A percentile compares a stretch with the other conserved stretches of the same genome.
phyloP scores from a whole-genome alignment of 495 filamentous ascomycete species.

The Podospora anserina region DNA sequence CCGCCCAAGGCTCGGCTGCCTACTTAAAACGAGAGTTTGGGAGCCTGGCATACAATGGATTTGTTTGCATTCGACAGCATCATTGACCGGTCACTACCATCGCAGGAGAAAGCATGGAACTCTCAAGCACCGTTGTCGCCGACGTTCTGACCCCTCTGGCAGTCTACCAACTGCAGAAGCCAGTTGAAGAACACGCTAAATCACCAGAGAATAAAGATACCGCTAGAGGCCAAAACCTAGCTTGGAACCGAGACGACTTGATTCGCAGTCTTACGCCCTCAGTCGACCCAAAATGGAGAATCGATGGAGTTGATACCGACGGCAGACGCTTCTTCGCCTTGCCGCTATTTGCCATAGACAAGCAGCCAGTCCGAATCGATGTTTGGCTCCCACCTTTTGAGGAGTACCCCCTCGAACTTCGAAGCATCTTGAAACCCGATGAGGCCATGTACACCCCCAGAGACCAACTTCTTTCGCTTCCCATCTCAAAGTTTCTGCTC shows the following conservation, averaged over 20 bases:
- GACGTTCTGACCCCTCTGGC: conserved; percentile 29
- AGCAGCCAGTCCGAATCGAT: conserved; percentile 41
- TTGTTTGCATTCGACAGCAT: not conserved
- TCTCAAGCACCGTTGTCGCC: conserved; percentile 25
- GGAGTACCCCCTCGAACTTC: conserved; percentile 27
- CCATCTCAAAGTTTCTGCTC: conserved; percentile 34
- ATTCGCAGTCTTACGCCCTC: conserved; percentile 36
- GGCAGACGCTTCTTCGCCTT: conserved; percentile 39
- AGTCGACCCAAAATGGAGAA: conserved; percentile 31
- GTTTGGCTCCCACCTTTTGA: conserved; percentile 37
- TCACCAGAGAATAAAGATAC: not conserved
- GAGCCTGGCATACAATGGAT: not conserved
- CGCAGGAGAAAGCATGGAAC: conserved; percentile 22
- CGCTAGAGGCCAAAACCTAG: conserved; percentile 27
- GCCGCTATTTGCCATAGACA: conserved; percentile 32
- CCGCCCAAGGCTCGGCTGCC: not conserved
- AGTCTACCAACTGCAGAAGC: conserved; percentile 16
- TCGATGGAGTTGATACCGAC: conserved; percentile 36
- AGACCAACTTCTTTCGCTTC: conserved; percentile 25
- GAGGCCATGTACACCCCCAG: conserved; percentile 26
- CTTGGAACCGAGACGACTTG: conserved; percentile 39
- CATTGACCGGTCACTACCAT: not conserved
- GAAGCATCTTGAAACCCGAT: conserved; percentile 33
- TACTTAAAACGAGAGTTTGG: not conserved
- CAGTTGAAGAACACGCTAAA: not conserved